Evolutionary conservation across 805 yeast species (phyloP).

Genomic region (Candida berthetii): DNA sequence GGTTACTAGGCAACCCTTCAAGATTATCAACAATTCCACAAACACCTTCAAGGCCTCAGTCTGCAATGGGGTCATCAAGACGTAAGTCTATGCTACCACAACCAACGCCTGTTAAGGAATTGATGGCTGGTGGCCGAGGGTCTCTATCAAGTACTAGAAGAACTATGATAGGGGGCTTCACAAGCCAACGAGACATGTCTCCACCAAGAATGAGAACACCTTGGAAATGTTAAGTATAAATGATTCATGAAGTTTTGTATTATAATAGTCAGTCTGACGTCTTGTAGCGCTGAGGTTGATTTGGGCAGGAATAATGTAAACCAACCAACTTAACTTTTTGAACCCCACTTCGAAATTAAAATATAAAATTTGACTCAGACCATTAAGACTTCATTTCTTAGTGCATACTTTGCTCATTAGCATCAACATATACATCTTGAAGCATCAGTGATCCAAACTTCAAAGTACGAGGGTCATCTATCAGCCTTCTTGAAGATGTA

Average conservation of each 20-base stretch:
- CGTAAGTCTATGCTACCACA: constrained; percentile 18
- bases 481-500: too few species aligned
- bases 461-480: too few species aligned
- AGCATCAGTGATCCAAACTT: too few species aligned
- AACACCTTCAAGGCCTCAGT: constrained; percentile 12
- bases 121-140: background rate
- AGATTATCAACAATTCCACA: constrained; percentile 19
- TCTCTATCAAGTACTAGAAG: background rate
- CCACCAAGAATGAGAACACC: background rate
- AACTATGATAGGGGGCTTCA: background rate
- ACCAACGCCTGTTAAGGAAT: constrained; percentile 19
- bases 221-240: background rate
- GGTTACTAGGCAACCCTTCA: constrained; percentile 1
- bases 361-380: too few species aligned
- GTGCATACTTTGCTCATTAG: too few species aligned
- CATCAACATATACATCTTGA: too few species aligned
- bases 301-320: too few species aligned
- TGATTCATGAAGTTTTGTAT: background rate
- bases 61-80: background rate
- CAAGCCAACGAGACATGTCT: background rate
- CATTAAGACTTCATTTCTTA: too few species aligned
- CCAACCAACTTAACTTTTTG: too few species aligned
- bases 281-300: too few species aligned
- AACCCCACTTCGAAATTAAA: too few species aligned
- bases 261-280: too few species aligned